Conservation (phyloP, 2,329 filamentous ascomycete species). For the Ceratocystiopsis sp. region DNA sequence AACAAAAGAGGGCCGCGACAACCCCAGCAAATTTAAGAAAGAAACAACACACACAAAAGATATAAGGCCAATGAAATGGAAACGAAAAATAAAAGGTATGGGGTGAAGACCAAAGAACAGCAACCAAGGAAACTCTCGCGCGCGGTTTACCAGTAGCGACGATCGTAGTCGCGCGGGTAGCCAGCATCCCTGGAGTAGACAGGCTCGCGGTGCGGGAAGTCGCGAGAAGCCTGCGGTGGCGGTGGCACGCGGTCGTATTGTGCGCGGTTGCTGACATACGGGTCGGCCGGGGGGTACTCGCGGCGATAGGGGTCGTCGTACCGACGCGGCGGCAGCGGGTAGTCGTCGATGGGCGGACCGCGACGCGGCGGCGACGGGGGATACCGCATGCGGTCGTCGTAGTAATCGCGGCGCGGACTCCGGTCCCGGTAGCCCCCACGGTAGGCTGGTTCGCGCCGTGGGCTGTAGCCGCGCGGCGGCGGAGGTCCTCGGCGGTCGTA, state of each 20-base stretch:
- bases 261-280: constrained; percentile 31
- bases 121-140: no score
- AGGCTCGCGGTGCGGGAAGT: constrained; percentile 23
- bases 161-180: constrained; percentile 26
- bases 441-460: constrained; percentile 40
- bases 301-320: constrained; percentile 66
- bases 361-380: constrained; percentile 69
- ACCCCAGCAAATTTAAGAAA: no score
- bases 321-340: constrained; percentile 47
- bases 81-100: no score
- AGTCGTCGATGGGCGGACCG: constrained; percentile 60
- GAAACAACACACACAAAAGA: no score
- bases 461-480: constrained; percentile 58
- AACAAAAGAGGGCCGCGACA: no score
- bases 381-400: constrained; percentile 66
- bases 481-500: constrained; percentile 68
- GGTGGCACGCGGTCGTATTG: constrained; percentile 38
- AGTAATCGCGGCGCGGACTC: constrained; percentile 73
- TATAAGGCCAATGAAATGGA: no score
- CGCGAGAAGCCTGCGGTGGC: constrained; percentile 1
- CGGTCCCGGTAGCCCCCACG: constrained; percentile 74
- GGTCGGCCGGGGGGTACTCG: constrained; percentile 49
- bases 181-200: constrained; percentile 28
- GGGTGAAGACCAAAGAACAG: no score
- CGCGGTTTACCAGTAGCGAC: constrained; percentile 13